phyloP scores from a whole-genome alignment of 208 protist species.

The Naegleria lovaniensis region DNA sequence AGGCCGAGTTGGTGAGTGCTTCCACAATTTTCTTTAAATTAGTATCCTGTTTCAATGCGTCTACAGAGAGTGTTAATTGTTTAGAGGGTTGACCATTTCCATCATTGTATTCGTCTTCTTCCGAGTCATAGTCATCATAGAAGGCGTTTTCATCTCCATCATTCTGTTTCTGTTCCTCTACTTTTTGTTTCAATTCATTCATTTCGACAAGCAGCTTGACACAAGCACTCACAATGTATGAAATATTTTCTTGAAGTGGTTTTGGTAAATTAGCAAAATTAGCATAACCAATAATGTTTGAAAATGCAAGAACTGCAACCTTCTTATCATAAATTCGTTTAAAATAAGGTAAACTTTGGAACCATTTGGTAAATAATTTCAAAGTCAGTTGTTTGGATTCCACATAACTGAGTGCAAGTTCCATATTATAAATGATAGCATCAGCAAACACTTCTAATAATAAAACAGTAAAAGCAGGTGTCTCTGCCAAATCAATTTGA shows the following conservation, averaged over 20 bases:
- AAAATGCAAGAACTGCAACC: not conserved
- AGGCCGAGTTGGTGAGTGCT: not conserved
- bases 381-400: not conserved
- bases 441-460: not conserved
- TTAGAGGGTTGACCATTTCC: not conserved
- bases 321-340: conserved; percentile 9
- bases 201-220: not conserved
- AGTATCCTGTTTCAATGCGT: not conserved
- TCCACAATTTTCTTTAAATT: not conserved
- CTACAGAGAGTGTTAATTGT: not conserved
- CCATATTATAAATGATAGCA: not conserved
- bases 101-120: conserved; percentile 4
- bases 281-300: not conserved
- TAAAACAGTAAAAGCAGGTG: not conserved
- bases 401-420: not conserved
- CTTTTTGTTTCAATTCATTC: not conserved
- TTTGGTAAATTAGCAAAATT: not conserved
- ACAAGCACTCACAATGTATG: not conserved
- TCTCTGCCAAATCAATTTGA: not conserved
- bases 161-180: not conserved
- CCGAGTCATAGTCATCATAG: not conserved
- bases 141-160: not conserved
- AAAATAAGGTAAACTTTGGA: not conserved
- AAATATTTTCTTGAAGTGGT: conserved; percentile 1
- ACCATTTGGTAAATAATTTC: conserved; percentile 7